These are phyloP conservation scores for Byssochlamys sp. DNA, from an alignment of 2,329 filamentous ascomycete species.

Conservation along the genomic window DNA sequence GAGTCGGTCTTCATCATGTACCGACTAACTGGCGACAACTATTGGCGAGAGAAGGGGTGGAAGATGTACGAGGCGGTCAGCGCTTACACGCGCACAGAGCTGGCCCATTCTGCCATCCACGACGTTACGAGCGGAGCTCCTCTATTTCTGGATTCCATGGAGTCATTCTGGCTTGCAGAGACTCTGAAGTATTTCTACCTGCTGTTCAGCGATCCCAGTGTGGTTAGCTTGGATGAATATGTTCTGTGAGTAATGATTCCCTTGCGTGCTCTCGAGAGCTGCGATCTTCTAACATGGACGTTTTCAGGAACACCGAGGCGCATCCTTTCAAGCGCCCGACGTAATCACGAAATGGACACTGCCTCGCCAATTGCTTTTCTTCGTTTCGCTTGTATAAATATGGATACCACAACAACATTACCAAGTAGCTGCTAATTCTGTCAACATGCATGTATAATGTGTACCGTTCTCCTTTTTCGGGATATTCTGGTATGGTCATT, in stretches of 20 bases:
- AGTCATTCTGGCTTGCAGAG: constrained; percentile 61
- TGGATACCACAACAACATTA: background rate
- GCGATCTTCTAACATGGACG: constrained; percentile 5
- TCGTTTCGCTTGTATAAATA: background rate
- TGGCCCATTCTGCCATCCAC: constrained; percentile 56
- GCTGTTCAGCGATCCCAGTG: constrained; percentile 35
- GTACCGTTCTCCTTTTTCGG: background rate
- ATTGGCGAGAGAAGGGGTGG: constrained; percentile 62
- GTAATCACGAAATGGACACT: constrained; percentile 7
- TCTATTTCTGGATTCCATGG: constrained; percentile 52
- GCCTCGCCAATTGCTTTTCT: background rate
- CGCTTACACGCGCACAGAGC: constrained; percentile 50
- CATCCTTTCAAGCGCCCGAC: constrained; percentile 30
- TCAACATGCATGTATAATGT: background rate
- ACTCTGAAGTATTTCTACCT: constrained; percentile 42
- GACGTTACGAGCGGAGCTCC: constrained; percentile 51
- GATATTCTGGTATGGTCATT: background rate
- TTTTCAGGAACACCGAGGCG: constrained; percentile 30
- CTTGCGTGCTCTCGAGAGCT: background rate
- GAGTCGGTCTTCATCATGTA: constrained; percentile 73
- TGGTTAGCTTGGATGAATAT: constrained; percentile 39
- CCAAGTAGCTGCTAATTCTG: background rate
- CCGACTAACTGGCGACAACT: constrained; percentile 57
- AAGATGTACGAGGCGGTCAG: constrained; percentile 60
- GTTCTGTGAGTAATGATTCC: constrained; percentile 30